Evolutionary conservation across 495 filamentous ascomycete species (phyloP), one percentile per base, ranked within the genome.

Genomic region (Pyrenula massariospora): DNA sequence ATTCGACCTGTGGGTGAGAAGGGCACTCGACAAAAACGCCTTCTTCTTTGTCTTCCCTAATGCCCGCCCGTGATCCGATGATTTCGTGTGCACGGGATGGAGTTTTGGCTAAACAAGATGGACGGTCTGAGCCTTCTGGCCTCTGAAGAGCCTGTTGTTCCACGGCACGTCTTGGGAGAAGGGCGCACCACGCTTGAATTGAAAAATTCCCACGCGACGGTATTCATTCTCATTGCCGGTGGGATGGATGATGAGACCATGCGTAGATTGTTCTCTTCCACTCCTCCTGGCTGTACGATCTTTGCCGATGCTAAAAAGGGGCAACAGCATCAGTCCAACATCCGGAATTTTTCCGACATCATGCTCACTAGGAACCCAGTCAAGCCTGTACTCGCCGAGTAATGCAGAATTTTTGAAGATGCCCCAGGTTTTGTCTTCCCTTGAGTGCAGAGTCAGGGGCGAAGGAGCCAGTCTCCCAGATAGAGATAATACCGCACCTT

Each of bases 71-170:
- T n/a, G n/a, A n/a, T n/a, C n/a, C n/a, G n/a, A n/a, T n/a, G n/a
- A n/a, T n/a, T n/a, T n/a, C n/a, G n/a, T n/a, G n/a, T n/a, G n/a
- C n/a, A n/a, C n/a, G n/a, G n/a, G n/a, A n/a, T n/a, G n/a, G n/a
- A n/a, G n/a, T n/a, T n/a, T n/a, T n/a, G n/a, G 31, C 50, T 52
- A 52, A 8, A 52, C 22, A 52, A 52, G 50, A 52, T 52, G 50
- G 19, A 52, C 20, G 8, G 50, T 52, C 50, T 52, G 50, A 21
- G 22, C 8, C n/a, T 52, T 20, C 22, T 24, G 50, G 50, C 19
- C 22, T 52, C 19, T 52, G 50, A 52, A 52, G 50, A 52, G 22
- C 22, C 50, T 52, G 20, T 52, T 52, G 22, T 52, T 52, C 50
- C 50, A 52, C 5, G 50, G 50, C 19, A 8, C 19, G 20, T 52